Evolutionary conservation across 768 basidiomycete genomes (phyloP), one percentile per base, ranked within the genome.

Genomic region (Suillus subaureus): DNA sequence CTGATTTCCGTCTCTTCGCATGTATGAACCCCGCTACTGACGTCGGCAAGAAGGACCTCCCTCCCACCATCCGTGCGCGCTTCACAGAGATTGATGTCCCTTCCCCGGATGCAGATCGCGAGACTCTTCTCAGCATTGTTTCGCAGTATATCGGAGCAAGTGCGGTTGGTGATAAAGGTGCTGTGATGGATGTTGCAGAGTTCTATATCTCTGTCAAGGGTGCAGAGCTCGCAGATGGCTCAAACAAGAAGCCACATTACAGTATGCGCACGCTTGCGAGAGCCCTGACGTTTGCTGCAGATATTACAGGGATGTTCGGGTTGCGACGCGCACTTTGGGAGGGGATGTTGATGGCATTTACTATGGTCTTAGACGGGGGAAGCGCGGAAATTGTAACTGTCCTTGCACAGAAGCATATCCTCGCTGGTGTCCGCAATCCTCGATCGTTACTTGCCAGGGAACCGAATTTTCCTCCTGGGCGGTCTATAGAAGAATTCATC

Each of bases 21-120:
- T 99, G 97, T 75, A 99, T 99, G 97, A 99, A 99, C 73, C 97
- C 97, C 6, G 97, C 97, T 0, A 99, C 96, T 4, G 97, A 99
- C 71, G 92, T 98, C 16, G 97, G 97, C 40, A 99, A 99, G 81
- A 97, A 96, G 72, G 97, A 99, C 72, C 88, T 99, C 0, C 94
- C 95, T 21, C 90, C 93, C 6, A 91, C 90, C 71, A 92, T 99
- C 58, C 89, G 96, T 42, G 87, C 91, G 12, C 88, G 92, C 37
- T 99, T 99, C 79, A 97, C 96, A 1, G 97, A 99, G 75, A 87
- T 99, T 62, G 95, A 96, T 73, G 96, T 98, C 0, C 88, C 92
- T n/a, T 86, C 96, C 4, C 96, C 97, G 5, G 97, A 99, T 71
- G 84, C 91, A 39, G 95, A 99, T 74, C 88, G 86, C 64, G 95